Evolutionary conservation across 495 filamentous ascomycete species (phyloP).

Genomic region (Niebla homalea): DNA sequence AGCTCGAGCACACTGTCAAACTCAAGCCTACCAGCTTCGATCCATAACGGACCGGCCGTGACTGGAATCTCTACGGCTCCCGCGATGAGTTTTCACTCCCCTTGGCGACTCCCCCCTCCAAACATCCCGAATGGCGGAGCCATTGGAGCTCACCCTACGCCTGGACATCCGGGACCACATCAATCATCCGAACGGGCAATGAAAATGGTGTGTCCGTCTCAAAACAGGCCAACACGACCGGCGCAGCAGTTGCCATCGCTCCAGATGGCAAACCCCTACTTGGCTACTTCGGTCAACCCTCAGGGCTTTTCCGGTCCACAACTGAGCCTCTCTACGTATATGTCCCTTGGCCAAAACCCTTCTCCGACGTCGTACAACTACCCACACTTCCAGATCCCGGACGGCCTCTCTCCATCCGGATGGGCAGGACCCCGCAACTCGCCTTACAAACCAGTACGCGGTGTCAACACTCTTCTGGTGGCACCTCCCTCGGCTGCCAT

Average conservation of each 20-base stretch:
- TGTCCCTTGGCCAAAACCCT: slow-evolving; percentile 26
- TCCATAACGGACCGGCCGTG: too few species aligned
- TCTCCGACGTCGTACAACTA: slow-evolving; percentile 19
- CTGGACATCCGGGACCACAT: slow-evolving; percentile 12
- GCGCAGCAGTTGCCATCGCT: slow-evolving; percentile 38
- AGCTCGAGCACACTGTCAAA: too few species aligned
- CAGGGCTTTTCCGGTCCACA: too few species aligned
- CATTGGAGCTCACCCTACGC: background rate
- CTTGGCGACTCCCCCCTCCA: slow-evolving; percentile 2
- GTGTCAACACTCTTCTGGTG: slow-evolving; percentile 77
- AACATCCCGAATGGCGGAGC: background rate
- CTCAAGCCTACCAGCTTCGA: too few species aligned
- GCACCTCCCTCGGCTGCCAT: slow-evolving; percentile 74
- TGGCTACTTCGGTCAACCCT: too few species aligned
- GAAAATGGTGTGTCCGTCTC: slow-evolving; percentile 46
- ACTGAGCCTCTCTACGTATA: slow-evolving; percentile 9
- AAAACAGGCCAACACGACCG: slow-evolving; percentile 32
- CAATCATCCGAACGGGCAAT: slow-evolving; percentile 39
- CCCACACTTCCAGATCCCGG: slow-evolving; percentile 28
- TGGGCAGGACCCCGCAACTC: slow-evolving; percentile 57
- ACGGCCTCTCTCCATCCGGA: slow-evolving; percentile 47
- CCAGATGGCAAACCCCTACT: slow-evolving; percentile 19
- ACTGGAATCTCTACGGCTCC: slow-evolving; percentile 2
- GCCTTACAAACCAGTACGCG: slow-evolving; percentile 82
- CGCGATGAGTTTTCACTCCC: slow-evolving; percentile 14